These are phyloP conservation scores for Paraleonurus japonicus DNA, from an alignment of 257 asterid genomes.

Conservation along the genomic window DNA sequence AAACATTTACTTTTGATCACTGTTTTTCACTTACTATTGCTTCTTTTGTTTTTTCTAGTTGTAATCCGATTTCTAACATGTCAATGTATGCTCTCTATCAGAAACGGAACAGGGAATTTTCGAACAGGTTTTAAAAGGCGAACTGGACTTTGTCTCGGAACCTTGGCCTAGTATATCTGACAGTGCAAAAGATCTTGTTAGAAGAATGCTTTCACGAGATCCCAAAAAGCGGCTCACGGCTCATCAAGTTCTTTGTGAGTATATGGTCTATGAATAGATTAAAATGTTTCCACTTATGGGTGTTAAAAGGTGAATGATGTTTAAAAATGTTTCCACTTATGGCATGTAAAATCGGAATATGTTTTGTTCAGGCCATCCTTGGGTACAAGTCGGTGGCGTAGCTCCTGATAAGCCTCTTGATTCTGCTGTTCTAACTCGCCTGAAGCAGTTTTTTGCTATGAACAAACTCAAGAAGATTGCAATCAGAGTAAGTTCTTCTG, in stretches of 20 bases:
- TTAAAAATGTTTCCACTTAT: too few species aligned
- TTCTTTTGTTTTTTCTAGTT: not conserved
- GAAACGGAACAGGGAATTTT: slow-evolving; percentile 68
- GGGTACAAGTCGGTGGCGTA: slow-evolving; percentile 50
- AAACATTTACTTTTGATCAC: not conserved
- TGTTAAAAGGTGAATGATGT: too few species aligned
- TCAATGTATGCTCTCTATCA: slow-evolving; percentile 10
- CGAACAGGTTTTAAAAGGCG: slow-evolving; percentile 68
- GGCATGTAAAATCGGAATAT: too few species aligned
- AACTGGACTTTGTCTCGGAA: slow-evolving; percentile 63
- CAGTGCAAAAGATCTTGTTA: slow-evolving; percentile 61
- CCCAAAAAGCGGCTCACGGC: slow-evolving; percentile 60
- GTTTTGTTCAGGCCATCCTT: slow-evolving; percentile 51
- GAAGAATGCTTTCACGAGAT: slow-evolving; percentile 62
- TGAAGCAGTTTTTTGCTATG: slow-evolving; percentile 58
- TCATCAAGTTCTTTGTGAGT: slow-evolving; percentile 68
- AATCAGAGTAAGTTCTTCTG: slow-evolving; percentile 53
- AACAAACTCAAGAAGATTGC: slow-evolving; percentile 59
- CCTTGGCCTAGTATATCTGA: slow-evolving; percentile 71
- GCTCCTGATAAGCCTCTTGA: slow-evolving; percentile 66
- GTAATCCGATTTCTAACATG: not conserved
- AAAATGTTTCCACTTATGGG: too few species aligned
- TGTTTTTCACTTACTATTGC: not conserved
- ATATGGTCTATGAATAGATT: too few species aligned
- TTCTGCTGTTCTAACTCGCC: slow-evolving; percentile 51